Conservation (phyloP, 768 basidiomycete species). For the Hypsizygus marmoreus region DNA sequence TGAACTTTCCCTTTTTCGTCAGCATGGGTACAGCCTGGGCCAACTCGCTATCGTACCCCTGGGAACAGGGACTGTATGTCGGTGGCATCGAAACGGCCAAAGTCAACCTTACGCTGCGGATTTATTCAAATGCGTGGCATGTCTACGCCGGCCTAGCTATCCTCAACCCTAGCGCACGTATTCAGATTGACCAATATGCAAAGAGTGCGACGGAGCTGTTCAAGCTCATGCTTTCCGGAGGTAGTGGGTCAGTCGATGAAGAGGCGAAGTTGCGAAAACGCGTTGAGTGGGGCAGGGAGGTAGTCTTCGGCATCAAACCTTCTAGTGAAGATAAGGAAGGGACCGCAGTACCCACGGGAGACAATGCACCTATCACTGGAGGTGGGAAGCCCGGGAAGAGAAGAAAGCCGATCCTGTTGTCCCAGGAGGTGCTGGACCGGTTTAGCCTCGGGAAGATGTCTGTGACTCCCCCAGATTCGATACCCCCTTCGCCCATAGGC, state of each 20-base stretch:
- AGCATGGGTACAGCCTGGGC: conserved; percentile 99
- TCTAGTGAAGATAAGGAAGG: neutral
- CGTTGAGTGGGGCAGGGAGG: conserved; percentile 70
- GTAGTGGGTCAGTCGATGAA: conserved; percentile 36
- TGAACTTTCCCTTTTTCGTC: conserved; percentile 1
- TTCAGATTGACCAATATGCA: conserved; percentile 92
- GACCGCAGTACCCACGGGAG: too few species aligned
- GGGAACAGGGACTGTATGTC: conserved; percentile 94
- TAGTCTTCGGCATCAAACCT: conserved; percentile 73
- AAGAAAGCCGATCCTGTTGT: conserved; percentile 74
- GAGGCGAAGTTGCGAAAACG: conserved; percentile 60
- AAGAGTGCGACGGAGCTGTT: conserved; percentile 85
- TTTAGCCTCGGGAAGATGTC: conserved; percentile 73
- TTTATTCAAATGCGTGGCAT: conserved; percentile 98
- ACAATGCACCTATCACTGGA: too few species aligned
- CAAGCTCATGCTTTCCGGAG: conserved; percentile 87
- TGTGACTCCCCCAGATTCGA: conserved; percentile 10
- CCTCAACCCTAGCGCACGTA: conserved; percentile 86
- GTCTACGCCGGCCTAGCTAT: conserved; percentile 99
- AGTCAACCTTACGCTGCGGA: conserved; percentile 94
- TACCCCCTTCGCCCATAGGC: conserved; percentile 24
- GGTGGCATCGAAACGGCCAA: conserved; percentile 98
- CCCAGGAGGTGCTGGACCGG: conserved; percentile 81
- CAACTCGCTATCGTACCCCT: conserved; percentile 76
- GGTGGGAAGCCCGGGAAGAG: conserved; percentile 24